These are phyloP conservation scores for Grosmannia serpens DNA, from an alignment of 2,329 filamentous ascomycete genomes.

Conservation along the genomic window DNA sequence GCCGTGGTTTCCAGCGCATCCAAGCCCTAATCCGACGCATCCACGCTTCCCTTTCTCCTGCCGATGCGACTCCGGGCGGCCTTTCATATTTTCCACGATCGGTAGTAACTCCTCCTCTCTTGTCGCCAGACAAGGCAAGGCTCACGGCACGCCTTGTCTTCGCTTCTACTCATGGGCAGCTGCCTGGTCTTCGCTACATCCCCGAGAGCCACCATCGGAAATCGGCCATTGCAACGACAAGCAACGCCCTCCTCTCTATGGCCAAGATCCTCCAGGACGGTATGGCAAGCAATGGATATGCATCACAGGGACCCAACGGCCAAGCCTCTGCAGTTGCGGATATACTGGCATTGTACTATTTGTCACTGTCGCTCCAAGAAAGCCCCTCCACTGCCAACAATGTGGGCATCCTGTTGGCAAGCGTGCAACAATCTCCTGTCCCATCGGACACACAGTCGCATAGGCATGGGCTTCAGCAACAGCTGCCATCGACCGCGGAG, in stretches of 20 bases:
- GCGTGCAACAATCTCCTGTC: slow-evolving; percentile 60
- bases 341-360: slow-evolving; percentile 87
- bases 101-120: slow-evolving; percentile 54
- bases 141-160: slow-evolving; percentile 79
- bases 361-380: slow-evolving; percentile 86
- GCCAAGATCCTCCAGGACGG: slow-evolving; percentile 97
- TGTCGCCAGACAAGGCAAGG: slow-evolving; percentile 74
- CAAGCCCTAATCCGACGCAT: slow-evolving; percentile 70
- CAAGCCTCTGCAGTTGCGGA: slow-evolving; percentile 73
- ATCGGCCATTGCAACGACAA: slow-evolving; percentile 82
- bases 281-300: slow-evolving; percentile 61
- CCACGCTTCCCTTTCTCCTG: slow-evolving; percentile 53
- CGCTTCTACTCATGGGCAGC: slow-evolving; percentile 52
- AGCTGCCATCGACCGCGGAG: slow-evolving; percentile 12
- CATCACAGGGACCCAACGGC: slow-evolving; percentile 36
- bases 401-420: slow-evolving; percentile 90
- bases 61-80: slow-evolving; percentile 15
- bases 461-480: neutral
- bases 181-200: slow-evolving; percentile 69
- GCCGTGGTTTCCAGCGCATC: slow-evolving; percentile 58
- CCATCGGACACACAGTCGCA: neutral
- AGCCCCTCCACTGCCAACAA: slow-evolving; percentile 98
- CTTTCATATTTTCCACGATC: slow-evolving; percentile 7
- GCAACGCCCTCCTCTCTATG: slow-evolving; percentile 85
- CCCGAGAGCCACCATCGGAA: slow-evolving; percentile 59